Evolutionary conservation across 2,329 filamentous ascomycete genomes (phyloP).

Genomic region (Penicillium sp.): DNA sequence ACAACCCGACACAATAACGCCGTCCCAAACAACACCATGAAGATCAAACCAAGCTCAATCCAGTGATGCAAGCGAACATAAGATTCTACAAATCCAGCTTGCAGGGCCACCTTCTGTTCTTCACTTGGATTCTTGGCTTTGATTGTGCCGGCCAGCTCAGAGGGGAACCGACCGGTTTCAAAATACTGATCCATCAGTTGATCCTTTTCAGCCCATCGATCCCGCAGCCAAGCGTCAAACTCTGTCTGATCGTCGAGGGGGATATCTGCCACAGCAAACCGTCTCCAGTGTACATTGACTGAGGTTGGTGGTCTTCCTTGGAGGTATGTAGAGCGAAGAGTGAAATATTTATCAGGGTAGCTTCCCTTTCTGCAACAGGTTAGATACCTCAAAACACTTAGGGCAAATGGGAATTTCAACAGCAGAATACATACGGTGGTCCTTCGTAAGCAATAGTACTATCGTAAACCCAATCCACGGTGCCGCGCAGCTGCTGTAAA

Average conservation of each 20-base stretch:
- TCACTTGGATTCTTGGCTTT: constrained; percentile 47
- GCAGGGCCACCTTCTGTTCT: constrained; percentile 36
- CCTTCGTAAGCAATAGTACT: constrained; percentile 97
- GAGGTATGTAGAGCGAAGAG: constrained; percentile 83
- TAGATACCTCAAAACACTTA: too few relatives aligned
- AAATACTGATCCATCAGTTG: constrained; percentile 82
- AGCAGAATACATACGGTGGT: constrained; percentile 69
- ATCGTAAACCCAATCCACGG: constrained; percentile 68
- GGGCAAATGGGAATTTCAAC: neutral
- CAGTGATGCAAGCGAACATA: constrained; percentile 48
- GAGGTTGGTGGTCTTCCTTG: constrained; percentile 88
- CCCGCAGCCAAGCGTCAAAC: constrained; percentile 84
- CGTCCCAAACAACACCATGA: constrained; percentile 43
- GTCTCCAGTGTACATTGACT: constrained; percentile 95
- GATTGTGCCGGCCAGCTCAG: constrained; percentile 60
- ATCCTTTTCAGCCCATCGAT: constrained; percentile 92
- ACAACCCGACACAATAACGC: constrained; percentile 38
- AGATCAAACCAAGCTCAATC: constrained; percentile 50
- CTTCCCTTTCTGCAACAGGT: constrained; percentile 66
- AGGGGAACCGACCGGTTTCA: constrained; percentile 77
- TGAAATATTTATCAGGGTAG: constrained; percentile 91
- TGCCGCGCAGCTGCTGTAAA: constrained; percentile 61
- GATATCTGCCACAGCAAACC: constrained; percentile 79
- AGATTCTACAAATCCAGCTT: constrained; percentile 48
- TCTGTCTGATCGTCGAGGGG: constrained; percentile 73